Evolutionary conservation across 305 asterid species (phyloP).

Genomic region (Andrographis paniculata): DNA sequence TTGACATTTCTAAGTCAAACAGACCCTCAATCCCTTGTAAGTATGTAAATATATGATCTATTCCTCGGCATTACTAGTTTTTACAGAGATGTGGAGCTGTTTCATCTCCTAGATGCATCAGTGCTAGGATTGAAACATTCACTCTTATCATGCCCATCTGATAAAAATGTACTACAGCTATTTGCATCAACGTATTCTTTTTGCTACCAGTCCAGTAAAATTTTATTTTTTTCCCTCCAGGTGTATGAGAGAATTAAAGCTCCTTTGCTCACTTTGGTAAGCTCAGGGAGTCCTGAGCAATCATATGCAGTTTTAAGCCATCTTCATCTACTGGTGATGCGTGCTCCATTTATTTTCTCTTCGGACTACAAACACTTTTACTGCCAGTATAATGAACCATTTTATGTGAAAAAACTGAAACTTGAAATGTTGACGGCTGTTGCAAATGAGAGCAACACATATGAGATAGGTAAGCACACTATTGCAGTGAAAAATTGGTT

Average conservation of each 20-base stretch:
- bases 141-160: too few species aligned
- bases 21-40: too few species aligned
- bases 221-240: conserved; percentile 23
- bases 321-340: conserved; percentile 94
- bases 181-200: not conserved
- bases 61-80: too few species aligned
- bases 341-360: conserved; percentile 92
- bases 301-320: conserved; percentile 95
- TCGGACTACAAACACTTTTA: conserved; percentile 98
- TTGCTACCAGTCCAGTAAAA: not conserved
- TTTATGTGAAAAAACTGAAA: conserved; percentile 94
- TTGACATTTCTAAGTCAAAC: too few species aligned
- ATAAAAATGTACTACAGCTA: too few species aligned
- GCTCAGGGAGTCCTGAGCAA: conserved; percentile 99
- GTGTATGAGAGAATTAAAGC: conserved; percentile 99
- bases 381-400: conserved; percentile 97
- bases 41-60: too few species aligned
- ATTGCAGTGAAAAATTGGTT: not conserved
- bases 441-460: conserved; percentile 98
- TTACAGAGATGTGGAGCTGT: not conserved
- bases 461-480: conserved; percentile 71
- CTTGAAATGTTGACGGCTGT: conserved; percentile 99
- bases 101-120: too few species aligned
- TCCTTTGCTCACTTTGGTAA: conserved; percentile 91
- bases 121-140: too few species aligned